Percentiles rank a stretch among this genome's conserved stretches.
Conservation (phyloP, 352 stramenopile species). For the Plasmopara viticola region DNA sequence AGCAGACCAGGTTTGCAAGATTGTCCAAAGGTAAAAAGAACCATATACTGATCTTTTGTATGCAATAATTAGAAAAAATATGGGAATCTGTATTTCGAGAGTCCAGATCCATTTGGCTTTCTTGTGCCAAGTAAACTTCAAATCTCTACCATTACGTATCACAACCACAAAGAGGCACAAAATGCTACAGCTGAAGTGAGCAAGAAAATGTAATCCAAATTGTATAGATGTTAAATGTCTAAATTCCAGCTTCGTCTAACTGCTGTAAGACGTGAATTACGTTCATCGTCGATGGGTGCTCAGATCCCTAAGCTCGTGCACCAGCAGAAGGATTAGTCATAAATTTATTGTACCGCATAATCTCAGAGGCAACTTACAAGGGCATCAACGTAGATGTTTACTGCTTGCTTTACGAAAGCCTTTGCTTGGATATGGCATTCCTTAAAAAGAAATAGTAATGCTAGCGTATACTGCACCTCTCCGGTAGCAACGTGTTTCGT, state of each 20-base stretch:
- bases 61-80: conserved; percentile 25
- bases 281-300: conserved; percentile 55
- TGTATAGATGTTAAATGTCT: conserved; percentile 7
- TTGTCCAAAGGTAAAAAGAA: background rate
- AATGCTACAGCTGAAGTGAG: background rate
- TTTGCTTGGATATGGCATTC: conserved; percentile 46
- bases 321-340: background rate
- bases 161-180: conserved; percentile 21
- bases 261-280: conserved; percentile 49
- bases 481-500: conserved; percentile 48
- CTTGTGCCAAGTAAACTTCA: conserved; percentile 49
- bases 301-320: conserved; percentile 25
- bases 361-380: conserved; percentile 28
- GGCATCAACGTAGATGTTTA: conserved; percentile 50
- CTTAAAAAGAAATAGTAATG: conserved; percentile 48
- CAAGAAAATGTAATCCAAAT: conserved; percentile 4
- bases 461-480: conserved; percentile 55
- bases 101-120: conserved; percentile 53
- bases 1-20: conserved; percentile 29
- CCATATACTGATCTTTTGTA: too few relatives aligned
- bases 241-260: conserved; percentile 40
- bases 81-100: conserved; percentile 59
- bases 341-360: conserved; percentile 6
- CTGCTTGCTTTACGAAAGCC: conserved; percentile 37
- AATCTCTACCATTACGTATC: conserved; percentile 60